phyloP scores from a whole-genome alignment of 2,329 filamentous ascomycete genomes.

The Dactylellina cionopaga region DNA sequence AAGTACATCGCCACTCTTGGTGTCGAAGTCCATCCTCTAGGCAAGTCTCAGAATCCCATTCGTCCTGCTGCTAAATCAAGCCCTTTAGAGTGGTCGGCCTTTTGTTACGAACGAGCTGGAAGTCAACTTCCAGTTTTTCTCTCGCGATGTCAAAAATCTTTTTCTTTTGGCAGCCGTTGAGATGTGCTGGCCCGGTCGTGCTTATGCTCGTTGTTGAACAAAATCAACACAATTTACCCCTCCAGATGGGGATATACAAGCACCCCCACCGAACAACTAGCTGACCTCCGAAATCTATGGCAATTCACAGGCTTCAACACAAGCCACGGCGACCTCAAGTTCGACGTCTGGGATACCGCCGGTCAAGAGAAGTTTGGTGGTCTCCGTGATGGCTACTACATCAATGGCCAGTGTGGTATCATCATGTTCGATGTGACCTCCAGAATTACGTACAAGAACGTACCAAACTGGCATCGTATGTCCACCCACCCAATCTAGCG shows the following conservation, averaged over 20 bases:
- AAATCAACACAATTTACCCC: constrained; percentile 60
- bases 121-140: constrained; percentile 9
- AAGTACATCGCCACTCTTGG: constrained; percentile 99
- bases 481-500: too few species aligned
- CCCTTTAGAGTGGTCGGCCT: too few species aligned
- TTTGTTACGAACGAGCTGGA: constrained; percentile 12
- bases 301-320: constrained; percentile 60
- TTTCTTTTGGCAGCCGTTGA: constrained; percentile 8
- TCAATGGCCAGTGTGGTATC: constrained; percentile 99
- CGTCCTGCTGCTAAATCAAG: not conserved
- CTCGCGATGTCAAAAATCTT: constrained; percentile 33
- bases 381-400: constrained; percentile 99
- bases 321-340: constrained; percentile 95
- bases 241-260: constrained; percentile 55
- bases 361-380: constrained; percentile 99
- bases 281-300: constrained; percentile 26
- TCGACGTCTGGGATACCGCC: constrained; percentile 99
- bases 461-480: constrained; percentile 99
- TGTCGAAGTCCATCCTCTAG: constrained; percentile 99
- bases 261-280: constrained; percentile 51
- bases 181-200: constrained; percentile 19
- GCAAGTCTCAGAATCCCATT: constrained; percentile 61
- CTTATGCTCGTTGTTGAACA: constrained; percentile 10
- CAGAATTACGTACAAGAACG: constrained; percentile 99
- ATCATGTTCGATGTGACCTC: constrained; percentile 99